Conservation (phyloP, 495 filamentous ascomycete species). For the Aspergillus kassunensis region DNA sequence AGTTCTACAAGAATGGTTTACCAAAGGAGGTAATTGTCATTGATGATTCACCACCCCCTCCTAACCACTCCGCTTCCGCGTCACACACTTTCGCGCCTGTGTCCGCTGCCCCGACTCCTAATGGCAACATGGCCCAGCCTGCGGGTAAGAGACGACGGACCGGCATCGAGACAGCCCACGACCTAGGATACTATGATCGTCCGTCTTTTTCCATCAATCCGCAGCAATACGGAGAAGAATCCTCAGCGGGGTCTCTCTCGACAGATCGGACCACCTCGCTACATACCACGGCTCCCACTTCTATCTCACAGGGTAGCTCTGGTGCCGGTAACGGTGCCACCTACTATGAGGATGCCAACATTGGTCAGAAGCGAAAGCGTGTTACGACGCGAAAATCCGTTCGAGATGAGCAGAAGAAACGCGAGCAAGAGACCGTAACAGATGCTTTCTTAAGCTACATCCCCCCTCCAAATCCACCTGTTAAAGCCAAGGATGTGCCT, state of each 20-base stretch:
- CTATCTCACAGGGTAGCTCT: slow-evolving; percentile 69
- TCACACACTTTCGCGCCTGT: slow-evolving; percentile 26
- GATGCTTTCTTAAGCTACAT: slow-evolving; percentile 76
- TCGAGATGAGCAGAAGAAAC: slow-evolving; percentile 73
- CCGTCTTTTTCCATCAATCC: slow-evolving; percentile 68
- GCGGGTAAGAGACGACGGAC: slow-evolving; percentile 63
- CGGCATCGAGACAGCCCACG: slow-evolving; percentile 58
- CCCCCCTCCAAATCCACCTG: slow-evolving; percentile 79
- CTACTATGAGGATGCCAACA: slow-evolving; percentile 51
- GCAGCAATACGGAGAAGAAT: slow-evolving; percentile 59
- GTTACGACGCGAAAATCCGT: slow-evolving; percentile 69
- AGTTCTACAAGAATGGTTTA: slow-evolving; percentile 89
- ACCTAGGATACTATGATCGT: slow-evolving; percentile 58
- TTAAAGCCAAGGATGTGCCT: slow-evolving; percentile 87
- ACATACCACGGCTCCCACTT: slow-evolving; percentile 87
- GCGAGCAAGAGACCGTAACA: slow-evolving; percentile 60
- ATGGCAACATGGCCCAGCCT: slow-evolving; percentile 45
- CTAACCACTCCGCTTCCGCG: slow-evolving; percentile 44
- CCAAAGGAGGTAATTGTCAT: slow-evolving; percentile 95
- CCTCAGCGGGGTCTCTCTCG: slow-evolving; percentile 67
- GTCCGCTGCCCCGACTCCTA: slow-evolving; percentile 18
- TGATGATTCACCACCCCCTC: slow-evolving; percentile 82
- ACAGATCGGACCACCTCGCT: slow-evolving; percentile 84
- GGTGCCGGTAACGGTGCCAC: slow-evolving; percentile 48
- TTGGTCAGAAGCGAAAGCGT: slow-evolving; percentile 84